Evolutionary conservation across 306 rosid species (phyloP), one percentile per base, ranked within the genome.

Genomic region (Begonia fuchsioides): DNA sequence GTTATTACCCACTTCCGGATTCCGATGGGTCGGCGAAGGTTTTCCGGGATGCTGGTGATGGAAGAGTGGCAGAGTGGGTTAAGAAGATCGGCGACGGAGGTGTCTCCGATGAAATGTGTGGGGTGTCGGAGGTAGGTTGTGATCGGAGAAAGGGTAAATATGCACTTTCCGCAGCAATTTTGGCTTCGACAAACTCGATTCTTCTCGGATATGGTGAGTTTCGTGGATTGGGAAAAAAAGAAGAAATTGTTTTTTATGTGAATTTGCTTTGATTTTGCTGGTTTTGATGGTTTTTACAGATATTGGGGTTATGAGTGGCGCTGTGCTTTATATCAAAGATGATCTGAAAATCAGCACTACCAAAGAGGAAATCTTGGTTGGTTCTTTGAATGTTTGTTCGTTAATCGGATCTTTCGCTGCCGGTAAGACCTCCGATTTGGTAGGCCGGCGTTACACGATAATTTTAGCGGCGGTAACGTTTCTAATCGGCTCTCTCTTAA

Each of bases 401-500:
- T 19, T 72, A 15, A 56, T 68, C 49, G 67, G 76, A 11, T 59
- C 70, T n/a, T 47, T 69, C 12, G 60, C 72, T 54, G 49, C 73
- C 9, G 69, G 77, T 43, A 58, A 57, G 59, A 56, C 69, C 10
- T 67, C 77, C 3, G 73, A 72, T 52, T 11, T 11, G 32, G 62
- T 72, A 40, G 77, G 77, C 44, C 18, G 73, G 16, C 77, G 77
- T 10, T 67, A 58, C 66, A 72, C 77, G 11, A 47, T 72, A 2
- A 50, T 62, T 49, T 58, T 54, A n/a, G 73, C 93, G 5, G 77
- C 93, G 1, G 8, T 59, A 2, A 76, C 86, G 1, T 86, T 81
- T 65, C 57, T 86, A 0, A 3, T 68, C 11, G 96, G 96, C 1
- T 85, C 96, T 0, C 12, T 86, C 15, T 17, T 81, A 0, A 86